Evolutionary conservation across 106 monocot species (phyloP).

Genomic region (Narthecium ossifragum): DNA sequence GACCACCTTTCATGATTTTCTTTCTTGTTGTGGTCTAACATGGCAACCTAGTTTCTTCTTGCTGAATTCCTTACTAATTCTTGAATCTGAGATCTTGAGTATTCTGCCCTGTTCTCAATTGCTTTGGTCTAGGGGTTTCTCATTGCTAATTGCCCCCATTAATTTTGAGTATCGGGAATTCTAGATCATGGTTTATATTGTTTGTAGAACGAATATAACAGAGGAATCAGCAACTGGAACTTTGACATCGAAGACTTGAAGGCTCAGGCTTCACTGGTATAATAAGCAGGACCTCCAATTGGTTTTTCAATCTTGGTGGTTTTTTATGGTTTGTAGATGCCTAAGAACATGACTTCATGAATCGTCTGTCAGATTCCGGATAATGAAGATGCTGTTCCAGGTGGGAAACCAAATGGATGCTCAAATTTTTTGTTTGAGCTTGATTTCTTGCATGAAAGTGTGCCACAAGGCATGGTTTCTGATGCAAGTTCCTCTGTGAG

Average conservation of each 20-base stretch:
- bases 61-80: background rate
- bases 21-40: background rate
- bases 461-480: slow-evolving; percentile 9
- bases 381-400: slow-evolving; percentile 21
- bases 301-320: background rate
- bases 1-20: too few species aligned
- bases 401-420: slow-evolving; percentile 23
- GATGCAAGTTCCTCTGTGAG: slow-evolving; percentile 20
- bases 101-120: background rate
- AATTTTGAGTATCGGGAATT: too few species aligned
- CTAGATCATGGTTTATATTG: background rate
- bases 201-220: slow-evolving; percentile 51
- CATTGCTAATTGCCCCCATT: too few species aligned
- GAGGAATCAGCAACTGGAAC: slow-evolving; percentile 60
- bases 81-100: too few species aligned
- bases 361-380: slow-evolving; percentile 40
- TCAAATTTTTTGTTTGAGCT: slow-evolving; percentile 29
- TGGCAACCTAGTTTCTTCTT: background rate
- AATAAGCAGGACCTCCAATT: slow-evolving; percentile 3
- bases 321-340: background rate
- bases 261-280: slow-evolving; percentile 49
- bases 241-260: too few species aligned
- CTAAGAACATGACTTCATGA: too few species aligned
- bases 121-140: too few species aligned
- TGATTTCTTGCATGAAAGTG: slow-evolving; percentile 18